Base-by-base conservation (phyloP, 805 yeast species). In the Ogataea ganodermae region DNA sequence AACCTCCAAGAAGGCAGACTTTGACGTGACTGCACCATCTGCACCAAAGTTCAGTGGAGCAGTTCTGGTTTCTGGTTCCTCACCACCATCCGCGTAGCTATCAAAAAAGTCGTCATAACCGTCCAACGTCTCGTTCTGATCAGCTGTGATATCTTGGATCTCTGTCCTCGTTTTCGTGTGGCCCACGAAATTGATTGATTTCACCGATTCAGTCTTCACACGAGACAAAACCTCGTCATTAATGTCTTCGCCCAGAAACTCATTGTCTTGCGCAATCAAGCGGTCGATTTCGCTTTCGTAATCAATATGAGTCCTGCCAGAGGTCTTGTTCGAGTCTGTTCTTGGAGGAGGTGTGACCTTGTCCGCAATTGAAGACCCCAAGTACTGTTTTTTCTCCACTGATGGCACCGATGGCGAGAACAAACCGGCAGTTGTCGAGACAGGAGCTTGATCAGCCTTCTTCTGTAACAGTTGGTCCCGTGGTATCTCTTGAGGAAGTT, bases 181-280 rank as follows among this genome's bases (percentile, higher is more conserved):
- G 0, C 66, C 62, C 16, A 63, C 59, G 32, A 69, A 65, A 27
- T 67, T 65, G 30, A 70, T 62, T 12, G 66, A 59, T 8, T 47
- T 50, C 12, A 44, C 49, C 4, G 62, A 37, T 8, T 31, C 36
- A 2, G 54, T 41, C 22, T 26, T 24, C 16, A 24, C 31, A 21
- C 51, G 46, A 20, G 45, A 17, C 3, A 36, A 28, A 10, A 6
- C 33, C 4, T 30, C 38, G 13, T 17, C 16, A 14, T 23, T 31
- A 14, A n/a, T n/a, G n/a, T 30, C 35, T 16, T n/a, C 44, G 26
- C 6, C 16, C 3, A 30, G 16, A 9, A 23, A 13, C 16, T 14
- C 18, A n/a, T 14, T 36, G 8, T 24, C 39, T 27, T 47, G 46
- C 14, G 46, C 44, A 13, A 38, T 24, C 17, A 21, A 42, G 2